Conservation (phyloP, 1,139 yeast genomes). For the Kurtzmaniella quercitrusa region DNA sequence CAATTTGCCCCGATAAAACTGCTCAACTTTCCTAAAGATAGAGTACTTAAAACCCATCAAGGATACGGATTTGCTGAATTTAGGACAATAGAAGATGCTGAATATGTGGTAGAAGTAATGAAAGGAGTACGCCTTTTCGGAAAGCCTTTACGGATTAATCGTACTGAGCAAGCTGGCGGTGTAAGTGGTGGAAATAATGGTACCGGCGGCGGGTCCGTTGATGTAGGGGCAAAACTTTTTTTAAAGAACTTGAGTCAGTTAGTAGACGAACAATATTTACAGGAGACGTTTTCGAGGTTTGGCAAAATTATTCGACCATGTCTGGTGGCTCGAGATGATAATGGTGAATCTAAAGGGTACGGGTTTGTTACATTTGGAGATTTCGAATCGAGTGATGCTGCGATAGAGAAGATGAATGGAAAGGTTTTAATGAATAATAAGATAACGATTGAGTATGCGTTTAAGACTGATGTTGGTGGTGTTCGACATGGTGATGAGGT, state of each 20-base stretch:
- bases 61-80: conserved; percentile 91
- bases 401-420: conserved; percentile 66
- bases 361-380: conserved; percentile 61
- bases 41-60: conserved; percentile 65
- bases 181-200: conserved; percentile 9
- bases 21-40: conserved; percentile 75
- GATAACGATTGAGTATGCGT: conserved; percentile 65
- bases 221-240: conserved; percentile 74
- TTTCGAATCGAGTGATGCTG: conserved; percentile 69
- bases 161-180: conserved; percentile 27
- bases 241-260: conserved; percentile 69
- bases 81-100: conserved; percentile 56
- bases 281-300: conserved; percentile 62
- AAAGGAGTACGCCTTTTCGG: conserved; percentile 64
- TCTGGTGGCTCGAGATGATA: conserved; percentile 46
- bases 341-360: conserved; percentile 54
- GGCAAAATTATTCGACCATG: conserved; percentile 60
- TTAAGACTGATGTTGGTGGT: conserved; percentile 50
- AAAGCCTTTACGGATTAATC: conserved; percentile 57
- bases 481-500: conserved; percentile 74
- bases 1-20: conserved; percentile 80
- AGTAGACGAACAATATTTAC: conserved; percentile 58
- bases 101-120: conserved; percentile 61
- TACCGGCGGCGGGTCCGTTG: conserved; percentile 17
- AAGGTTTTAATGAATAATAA: conserved; percentile 65